Evolutionary conservation across 2,329 filamentous ascomycete species (phyloP), one percentile per base, ranked within the genome.

Genomic region (Thyridium curvatum): DNA sequence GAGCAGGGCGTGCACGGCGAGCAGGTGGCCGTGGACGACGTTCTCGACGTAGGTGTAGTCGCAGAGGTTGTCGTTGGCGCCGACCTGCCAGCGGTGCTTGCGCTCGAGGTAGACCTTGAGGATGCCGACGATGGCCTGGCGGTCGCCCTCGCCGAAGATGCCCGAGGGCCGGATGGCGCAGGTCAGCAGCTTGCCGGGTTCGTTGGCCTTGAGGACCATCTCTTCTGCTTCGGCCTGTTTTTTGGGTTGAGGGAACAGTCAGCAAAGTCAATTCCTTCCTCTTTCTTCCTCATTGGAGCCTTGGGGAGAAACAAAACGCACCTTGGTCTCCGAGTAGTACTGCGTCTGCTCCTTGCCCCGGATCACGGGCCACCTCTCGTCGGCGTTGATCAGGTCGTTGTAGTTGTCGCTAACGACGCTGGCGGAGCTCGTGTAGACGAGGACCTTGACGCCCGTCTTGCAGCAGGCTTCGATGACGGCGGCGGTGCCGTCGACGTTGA

Each of bases 261-360:
- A 34, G 26, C 35, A 30, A 38, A 9, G n/a, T n/a, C n/a, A n/a
- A n/a, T n/a, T n/a, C n/a, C n/a, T n/a, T n/a, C n/a, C 31, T 13
- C 13, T 21, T n/a, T 32, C 17, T 37, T n/a, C n/a, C n/a, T n/a
- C n/a, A n/a, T n/a, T n/a, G n/a, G n/a, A n/a, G n/a, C n/a, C n/a
- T n/a, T n/a, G n/a, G n/a, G n/a, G n/a, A n/a, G n/a, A n/a, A n/a
- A n/a, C n/a, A n/a, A n/a, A 6, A 26, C 49, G 34, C 51, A 85
- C 86, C 78, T 96, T 97, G 12, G 88, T 94, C 64, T 90, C 82
- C 21, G 89, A 89, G 63, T 97, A 97, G 62, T 88, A 88, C 61
- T 89, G 85, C 40, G 70, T 71, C 62, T 90, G 82, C 49, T 79
- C 64, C 43, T 75, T 74, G 26, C 86, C 86, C 34, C 79, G 72